Base-by-base conservation (phyloP, 257 asterid genomes). In the Penstemon eatonii region DNA sequence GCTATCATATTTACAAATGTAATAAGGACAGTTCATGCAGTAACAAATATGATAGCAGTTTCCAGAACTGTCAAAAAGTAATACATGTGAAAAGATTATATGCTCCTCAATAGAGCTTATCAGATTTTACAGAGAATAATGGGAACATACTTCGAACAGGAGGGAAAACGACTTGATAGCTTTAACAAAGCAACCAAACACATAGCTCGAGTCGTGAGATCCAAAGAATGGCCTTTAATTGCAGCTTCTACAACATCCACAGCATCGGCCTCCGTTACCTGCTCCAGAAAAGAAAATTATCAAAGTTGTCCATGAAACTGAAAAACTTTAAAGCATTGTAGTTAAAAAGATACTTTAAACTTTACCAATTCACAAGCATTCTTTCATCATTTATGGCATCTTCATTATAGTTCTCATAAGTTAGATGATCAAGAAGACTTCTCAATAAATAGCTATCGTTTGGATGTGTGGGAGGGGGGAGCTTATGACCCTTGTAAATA, bases 221-320 rank as follows among this genome's bases (percentile, higher is more conserved):
- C 95, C 5, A 73, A 75, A 68, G 95, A 78, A 80, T 87, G 86
- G 79, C 81, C 76, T 67, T 71, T 79, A 70, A 82, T 74, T 69
- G 93, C 92, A 69, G 78, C 73, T 80, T 91, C 96, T 54, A 94
- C 85, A 78, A 87, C 83, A 83, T 87, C 91, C 83, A 94, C 98
- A 4, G 90, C 95, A 76, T 86, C 98, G 46, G 93, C 81, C 79
- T 91, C 99, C 6, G 95, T 86, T 50, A 94, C 98, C 99, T 94
- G 91, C 70, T 79, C 71, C 80, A 80, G 42, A 43, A 54, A 74
- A 80, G 25, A 60, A 70, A 69, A 25, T 50, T 52, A 65, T 19
- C 45, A 58, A 65, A 11, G 55, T 40, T 44, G 56, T n/a, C 18
- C 25, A 63, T 25, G 41, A 40, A 44, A 44, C 72, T 55, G 38